Evolutionary conservation across 257 asterid genomes (phyloP).

Genomic region (Forsythia suspensa): DNA sequence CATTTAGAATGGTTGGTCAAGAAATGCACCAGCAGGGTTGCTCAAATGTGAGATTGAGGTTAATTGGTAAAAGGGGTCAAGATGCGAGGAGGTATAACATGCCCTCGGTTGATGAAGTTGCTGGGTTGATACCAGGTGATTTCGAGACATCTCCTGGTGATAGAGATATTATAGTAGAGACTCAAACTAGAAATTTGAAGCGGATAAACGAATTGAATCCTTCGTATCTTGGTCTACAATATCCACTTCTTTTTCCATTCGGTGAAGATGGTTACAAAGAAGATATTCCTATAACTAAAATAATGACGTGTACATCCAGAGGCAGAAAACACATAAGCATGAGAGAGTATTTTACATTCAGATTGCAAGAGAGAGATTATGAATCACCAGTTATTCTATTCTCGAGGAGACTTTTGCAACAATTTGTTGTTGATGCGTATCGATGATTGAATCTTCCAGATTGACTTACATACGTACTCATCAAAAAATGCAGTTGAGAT

Average conservation of each 20-base stretch:
- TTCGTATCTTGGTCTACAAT: background rate
- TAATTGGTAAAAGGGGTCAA: background rate
- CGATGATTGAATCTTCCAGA: background rate
- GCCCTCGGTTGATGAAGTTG: background rate
- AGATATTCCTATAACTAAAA: background rate
- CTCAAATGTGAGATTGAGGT: background rate
- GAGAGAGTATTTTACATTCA: background rate
- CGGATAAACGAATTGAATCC: background rate
- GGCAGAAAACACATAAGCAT: background rate
- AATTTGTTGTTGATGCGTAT: background rate
- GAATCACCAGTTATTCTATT: background rate
- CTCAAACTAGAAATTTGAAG: background rate
- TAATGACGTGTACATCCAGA: background rate
- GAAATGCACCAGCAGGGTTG: background rate
- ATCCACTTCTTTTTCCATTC: background rate
- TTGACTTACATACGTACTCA: background rate
- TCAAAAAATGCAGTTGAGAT: background rate
- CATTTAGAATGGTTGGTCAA: background rate
- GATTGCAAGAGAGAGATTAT: background rate
- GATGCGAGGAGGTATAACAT: background rate
- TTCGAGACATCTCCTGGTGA: background rate
- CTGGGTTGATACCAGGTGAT: background rate
- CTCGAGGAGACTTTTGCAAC: background rate
- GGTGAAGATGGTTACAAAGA: background rate
- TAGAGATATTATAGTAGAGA: background rate